Conservation (phyloP, 371 early-diverging fungal genomes). For the Lichtheimia hyalospora region DNA sequence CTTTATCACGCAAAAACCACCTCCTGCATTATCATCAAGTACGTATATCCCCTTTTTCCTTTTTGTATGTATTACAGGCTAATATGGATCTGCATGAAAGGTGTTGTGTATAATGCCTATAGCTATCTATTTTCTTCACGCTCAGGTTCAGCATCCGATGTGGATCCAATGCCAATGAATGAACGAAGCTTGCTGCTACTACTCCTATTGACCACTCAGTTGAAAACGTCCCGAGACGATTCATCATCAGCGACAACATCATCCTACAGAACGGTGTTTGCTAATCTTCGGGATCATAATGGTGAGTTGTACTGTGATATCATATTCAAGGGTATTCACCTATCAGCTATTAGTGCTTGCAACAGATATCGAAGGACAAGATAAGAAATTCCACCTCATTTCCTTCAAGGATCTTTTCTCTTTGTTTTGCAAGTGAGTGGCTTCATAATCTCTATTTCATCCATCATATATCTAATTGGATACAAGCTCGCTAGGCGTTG, state of each 20-base stretch:
- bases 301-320: slow-evolving; percentile 30
- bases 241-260: slow-evolving; percentile 22
- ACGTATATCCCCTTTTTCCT: neutral
- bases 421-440: slow-evolving; percentile 56
- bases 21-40: slow-evolving; percentile 61
- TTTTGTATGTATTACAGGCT: neutral
- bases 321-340: too few species aligned
- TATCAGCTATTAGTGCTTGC: slow-evolving; percentile 1
- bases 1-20: slow-evolving; percentile 59
- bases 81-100: slow-evolving; percentile 16
- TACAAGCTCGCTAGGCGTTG: slow-evolving; percentile 56
- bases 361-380: slow-evolving; percentile 16
- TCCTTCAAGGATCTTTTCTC: slow-evolving; percentile 69
- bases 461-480: neutral
- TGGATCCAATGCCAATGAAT: slow-evolving; percentile 56
- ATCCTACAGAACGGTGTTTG: slow-evolving; percentile 53
- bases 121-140: slow-evolving; percentile 63
- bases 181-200: slow-evolving; percentile 66
- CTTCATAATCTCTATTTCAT: neutral
- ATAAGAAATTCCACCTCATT: slow-evolving; percentile 45
- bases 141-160: slow-evolving; percentile 36
- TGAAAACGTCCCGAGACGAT: slow-evolving; percentile 11
- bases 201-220: slow-evolving; percentile 45
- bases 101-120: slow-evolving; percentile 71
- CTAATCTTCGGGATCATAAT: slow-evolving; percentile 56